Evolutionary conservation across 163 green algal species (phyloP).

Genomic region (Scenedesmus sp.): DNA sequence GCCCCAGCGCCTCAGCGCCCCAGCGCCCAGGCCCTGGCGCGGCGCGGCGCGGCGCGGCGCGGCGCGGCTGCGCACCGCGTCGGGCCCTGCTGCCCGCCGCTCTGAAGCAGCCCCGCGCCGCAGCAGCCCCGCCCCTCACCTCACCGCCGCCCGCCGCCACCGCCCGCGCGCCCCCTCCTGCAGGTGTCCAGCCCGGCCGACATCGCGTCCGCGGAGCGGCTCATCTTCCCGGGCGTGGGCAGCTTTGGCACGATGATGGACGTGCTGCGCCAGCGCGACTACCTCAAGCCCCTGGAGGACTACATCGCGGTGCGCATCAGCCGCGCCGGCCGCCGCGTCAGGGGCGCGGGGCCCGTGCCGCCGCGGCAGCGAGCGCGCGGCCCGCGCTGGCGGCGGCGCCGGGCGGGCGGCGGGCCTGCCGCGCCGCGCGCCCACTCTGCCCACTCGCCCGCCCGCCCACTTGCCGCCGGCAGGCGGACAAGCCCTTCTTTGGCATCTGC

Average conservation of each 20-base stretch:
- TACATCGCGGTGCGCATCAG: conserved; percentile 87
- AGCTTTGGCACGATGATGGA: conserved; percentile 92
- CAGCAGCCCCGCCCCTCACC: not conserved
- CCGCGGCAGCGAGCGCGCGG: no score
- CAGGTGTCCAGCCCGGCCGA: conserved; percentile 81
- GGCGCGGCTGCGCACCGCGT: not conserved
- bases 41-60: no score
- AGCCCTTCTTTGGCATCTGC: conserved; percentile 98
- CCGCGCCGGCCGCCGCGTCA: no score
- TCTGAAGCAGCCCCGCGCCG: not conserved
- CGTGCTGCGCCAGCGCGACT: conserved; percentile 75
- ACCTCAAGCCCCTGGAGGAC: conserved; percentile 84
- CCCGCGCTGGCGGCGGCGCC: no score
- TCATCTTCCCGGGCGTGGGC: conserved; percentile 98
- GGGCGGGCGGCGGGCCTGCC: no score
- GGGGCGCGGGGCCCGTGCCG: no score
- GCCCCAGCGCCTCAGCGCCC: not conserved
- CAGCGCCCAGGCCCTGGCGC: no score
- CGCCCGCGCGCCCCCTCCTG: no score
- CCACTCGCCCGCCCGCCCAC: not conserved
- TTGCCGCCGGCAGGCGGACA: conserved; percentile 64
- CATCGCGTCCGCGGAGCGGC: conserved; percentile 77
- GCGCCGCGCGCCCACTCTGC: no score
- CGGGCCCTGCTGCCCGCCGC: no score
- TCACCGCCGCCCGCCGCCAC: no score